Evolutionary conservation across 257 asterid species (phyloP).

Genomic region (Solanum lycopersicoides): DNA sequence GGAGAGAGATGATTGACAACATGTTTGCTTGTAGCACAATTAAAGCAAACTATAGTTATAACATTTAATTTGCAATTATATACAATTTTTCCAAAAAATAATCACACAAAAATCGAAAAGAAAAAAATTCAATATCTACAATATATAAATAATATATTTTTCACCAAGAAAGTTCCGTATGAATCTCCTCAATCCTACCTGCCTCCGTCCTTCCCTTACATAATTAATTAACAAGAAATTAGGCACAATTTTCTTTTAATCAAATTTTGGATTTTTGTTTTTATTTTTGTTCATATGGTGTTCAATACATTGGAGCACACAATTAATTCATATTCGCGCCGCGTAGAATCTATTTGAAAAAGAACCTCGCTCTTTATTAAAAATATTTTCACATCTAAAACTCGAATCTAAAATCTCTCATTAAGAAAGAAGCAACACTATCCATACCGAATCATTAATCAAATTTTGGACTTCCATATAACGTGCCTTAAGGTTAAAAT

Average conservation of each 20-base stretch:
- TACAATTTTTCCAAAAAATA: no score
- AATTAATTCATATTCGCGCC: no score
- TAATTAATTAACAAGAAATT: background rate
- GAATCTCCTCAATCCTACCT: background rate
- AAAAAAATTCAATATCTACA: no score
- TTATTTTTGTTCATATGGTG: background rate
- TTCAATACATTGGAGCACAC: background rate
- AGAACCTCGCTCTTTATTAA: no score
- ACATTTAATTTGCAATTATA: no score
- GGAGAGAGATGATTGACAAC: no score
- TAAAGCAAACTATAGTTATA: no score
- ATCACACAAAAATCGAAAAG: no score
- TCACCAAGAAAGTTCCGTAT: background rate
- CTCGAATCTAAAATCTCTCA: no score
- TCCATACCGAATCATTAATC: background rate
- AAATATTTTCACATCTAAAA: background rate
- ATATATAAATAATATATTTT: no score
- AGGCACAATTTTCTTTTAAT: background rate
- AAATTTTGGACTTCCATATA: background rate
- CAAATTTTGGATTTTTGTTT: background rate
- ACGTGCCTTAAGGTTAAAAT: conserved; percentile 36
- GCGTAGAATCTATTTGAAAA: rapidly evolving
- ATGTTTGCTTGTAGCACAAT: no score
- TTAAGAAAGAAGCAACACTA: background rate
- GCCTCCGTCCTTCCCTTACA: background rate